Conservation (phyloP, 768 basidiomycete species). For the Calocybe gangraenosa region DNA sequence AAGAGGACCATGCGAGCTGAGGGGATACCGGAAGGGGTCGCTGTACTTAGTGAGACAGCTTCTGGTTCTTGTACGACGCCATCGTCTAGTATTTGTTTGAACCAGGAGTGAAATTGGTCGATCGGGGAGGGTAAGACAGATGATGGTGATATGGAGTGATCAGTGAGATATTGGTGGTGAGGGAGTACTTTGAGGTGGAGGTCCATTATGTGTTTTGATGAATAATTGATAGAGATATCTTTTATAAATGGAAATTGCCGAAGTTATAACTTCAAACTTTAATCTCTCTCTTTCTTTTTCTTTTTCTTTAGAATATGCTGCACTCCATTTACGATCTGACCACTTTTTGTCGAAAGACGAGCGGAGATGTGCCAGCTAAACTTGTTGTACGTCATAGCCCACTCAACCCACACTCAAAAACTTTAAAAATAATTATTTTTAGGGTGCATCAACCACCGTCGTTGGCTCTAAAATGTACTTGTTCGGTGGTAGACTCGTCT, state of each 20-base stretch:
- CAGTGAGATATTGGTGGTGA: constrained; percentile 71
- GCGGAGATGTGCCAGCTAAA: constrained; percentile 83
- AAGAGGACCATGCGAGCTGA: constrained; percentile 88
- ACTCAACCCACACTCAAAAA: no score
- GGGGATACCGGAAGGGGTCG: constrained; percentile 68
- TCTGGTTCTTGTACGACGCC: constrained; percentile 82
- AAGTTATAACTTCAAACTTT: neutral
- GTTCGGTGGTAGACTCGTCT: constrained; percentile 73
- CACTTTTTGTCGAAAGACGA: constrained; percentile 77
- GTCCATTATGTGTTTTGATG: constrained; percentile 42
- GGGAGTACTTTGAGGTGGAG: constrained; percentile 64
- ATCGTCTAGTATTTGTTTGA: constrained; percentile 55
- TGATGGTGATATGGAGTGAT: constrained; percentile 59
- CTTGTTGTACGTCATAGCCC: constrained; percentile 71
- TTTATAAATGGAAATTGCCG: constrained; percentile 9
- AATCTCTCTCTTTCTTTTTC: no score
- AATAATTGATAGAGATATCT: constrained; percentile 16
- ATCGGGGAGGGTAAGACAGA: constrained; percentile 66
- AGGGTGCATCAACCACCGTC: constrained; percentile 92
- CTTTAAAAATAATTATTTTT: constrained; percentile 3
- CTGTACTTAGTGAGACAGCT: constrained; percentile 79
- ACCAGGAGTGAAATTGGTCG: constrained; percentile 85
- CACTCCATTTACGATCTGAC: constrained; percentile 90
- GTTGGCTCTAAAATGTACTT: constrained; percentile 86
- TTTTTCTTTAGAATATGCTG: constrained; percentile 26